phyloP scores from a whole-genome alignment of 768 basidiomycete genomes.

The Serendipita sp. region DNA sequence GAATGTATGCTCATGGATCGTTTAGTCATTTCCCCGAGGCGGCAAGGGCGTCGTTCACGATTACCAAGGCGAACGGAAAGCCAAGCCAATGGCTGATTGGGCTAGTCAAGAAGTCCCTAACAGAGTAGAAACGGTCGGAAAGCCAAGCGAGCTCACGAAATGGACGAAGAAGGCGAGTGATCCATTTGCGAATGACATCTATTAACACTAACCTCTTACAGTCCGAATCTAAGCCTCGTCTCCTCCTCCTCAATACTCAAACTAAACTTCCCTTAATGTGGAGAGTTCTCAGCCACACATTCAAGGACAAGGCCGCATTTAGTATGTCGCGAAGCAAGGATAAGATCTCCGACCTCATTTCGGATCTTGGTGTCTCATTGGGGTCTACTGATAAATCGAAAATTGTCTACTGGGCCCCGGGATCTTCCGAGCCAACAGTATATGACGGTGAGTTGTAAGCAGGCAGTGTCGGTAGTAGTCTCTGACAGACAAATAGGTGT shows the following conservation, averaged over 20 bases:
- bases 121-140: conserved; percentile 36
- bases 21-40: conserved; percentile 64
- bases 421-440: conserved; percentile 35
- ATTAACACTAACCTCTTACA: not conserved
- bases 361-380: not conserved
- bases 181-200: not conserved
- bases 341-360: conserved; percentile 28
- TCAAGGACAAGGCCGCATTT: conserved; percentile 43
- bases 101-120: conserved; percentile 60
- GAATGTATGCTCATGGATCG: not conserved
- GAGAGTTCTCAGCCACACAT: conserved; percentile 64
- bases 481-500: conserved; percentile 27
- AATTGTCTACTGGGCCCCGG: conserved; percentile 53
- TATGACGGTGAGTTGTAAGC: conserved; percentile 45
- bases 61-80: conserved; percentile 59
- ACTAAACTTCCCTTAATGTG: conserved; percentile 64
- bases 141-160: conserved; percentile 33
- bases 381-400: conserved; percentile 35
- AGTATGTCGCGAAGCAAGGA: conserved; percentile 52
- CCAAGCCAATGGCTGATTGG: conserved; percentile 58
- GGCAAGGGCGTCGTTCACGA: conserved; percentile 39
- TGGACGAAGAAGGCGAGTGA: conserved; percentile 55
- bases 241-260: conserved; percentile 57
- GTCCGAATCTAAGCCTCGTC: conserved; percentile 26
- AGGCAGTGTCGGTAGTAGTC: not conserved